Evolutionary conservation across 257 asterid genomes (phyloP).

Genomic region (Solanum stenotomum): DNA sequence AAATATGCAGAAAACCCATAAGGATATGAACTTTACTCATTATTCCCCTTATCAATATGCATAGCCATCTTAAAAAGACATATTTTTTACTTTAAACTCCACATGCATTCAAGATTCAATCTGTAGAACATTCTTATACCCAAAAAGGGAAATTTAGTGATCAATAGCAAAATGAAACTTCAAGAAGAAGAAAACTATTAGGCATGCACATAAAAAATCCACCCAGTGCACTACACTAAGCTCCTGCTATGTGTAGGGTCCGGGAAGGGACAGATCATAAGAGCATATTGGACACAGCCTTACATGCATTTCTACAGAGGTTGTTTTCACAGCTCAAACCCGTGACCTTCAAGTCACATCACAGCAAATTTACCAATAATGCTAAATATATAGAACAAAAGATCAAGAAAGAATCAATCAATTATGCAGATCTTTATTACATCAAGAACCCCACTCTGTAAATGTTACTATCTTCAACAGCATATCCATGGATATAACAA

Average conservation of each 20-base stretch:
- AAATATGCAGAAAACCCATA: neutral
- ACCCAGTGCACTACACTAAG: neutral
- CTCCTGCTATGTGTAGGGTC: neutral
- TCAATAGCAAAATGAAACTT: neutral
- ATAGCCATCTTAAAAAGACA: neutral
- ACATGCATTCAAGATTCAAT: constrained; percentile 9
- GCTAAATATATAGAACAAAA: neutral
- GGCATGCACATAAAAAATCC: neutral
- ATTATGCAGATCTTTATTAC: neutral
- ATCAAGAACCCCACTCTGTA: neutral
- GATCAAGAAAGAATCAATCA: neutral
- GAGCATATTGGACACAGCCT: neutral
- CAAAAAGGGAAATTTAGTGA: neutral
- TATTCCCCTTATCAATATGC: neutral
- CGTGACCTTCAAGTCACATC: neutral
- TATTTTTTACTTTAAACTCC: constrained; percentile 2
- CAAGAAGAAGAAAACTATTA: neutral
- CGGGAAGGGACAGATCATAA: neutral
- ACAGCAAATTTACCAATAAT: neutral
- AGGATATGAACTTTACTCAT: constrained; percentile 13
- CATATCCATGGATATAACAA: neutral
- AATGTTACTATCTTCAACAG: neutral
- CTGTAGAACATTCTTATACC: neutral
- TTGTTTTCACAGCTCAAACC: neutral
- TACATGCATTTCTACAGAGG: neutral